Conservation (phyloP, 2,329 filamentous ascomycete genomes). For the Pseudogymnoascus verrucosus region DNA sequence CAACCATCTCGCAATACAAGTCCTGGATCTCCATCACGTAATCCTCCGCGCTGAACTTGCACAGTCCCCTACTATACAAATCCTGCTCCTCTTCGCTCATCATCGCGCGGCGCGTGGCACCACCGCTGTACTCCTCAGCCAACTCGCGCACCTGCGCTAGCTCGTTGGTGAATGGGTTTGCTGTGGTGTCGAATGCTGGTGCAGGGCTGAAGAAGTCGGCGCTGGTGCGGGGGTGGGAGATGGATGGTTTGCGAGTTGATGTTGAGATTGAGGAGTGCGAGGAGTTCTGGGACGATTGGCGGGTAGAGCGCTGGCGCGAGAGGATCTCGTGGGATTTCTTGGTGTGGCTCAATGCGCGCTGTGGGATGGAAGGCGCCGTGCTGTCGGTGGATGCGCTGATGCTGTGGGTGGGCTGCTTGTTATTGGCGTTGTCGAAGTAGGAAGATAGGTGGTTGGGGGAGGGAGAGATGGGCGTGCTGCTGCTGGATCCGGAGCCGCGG, state of each 20-base stretch:
- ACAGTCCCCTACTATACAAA: conserved; percentile 61
- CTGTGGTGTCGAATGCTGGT: conserved; percentile 24
- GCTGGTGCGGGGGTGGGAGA: conserved; percentile 21
- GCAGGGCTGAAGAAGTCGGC: conserved; percentile 23
- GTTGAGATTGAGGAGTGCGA: conserved; percentile 44
- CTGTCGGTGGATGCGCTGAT: conserved; percentile 37
- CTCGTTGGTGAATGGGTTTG: conserved; percentile 80
- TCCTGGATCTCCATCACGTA: conserved; percentile 75
- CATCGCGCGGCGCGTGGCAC: conserved; percentile 46
- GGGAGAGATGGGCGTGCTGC: conserved; percentile 38
- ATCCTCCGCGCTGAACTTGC: conserved; percentile 68
- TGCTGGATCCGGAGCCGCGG: conserved; percentile 24
- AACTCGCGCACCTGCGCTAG: conserved; percentile 88
- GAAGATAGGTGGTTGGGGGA: conserved; percentile 60
- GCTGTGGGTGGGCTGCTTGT: conserved; percentile 29
- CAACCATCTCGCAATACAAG: conserved; percentile 31
- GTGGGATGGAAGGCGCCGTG: conserved; percentile 61
- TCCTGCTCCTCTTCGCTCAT: conserved; percentile 67
- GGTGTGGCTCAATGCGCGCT: conserved; percentile 76
- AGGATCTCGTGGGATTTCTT: conserved; percentile 77
- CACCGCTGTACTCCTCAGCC: conserved; percentile 74
- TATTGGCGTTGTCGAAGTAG: conserved; percentile 45
- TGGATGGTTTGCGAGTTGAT: conserved; percentile 23
- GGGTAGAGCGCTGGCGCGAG: conserved; percentile 58
- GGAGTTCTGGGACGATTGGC: conserved; percentile 50